Percentiles rank a stretch among this genome's conserved stretches.
Conservation (phyloP, 2,329 filamentous ascomycete species). For the Cladobotryum protrusum region DNA sequence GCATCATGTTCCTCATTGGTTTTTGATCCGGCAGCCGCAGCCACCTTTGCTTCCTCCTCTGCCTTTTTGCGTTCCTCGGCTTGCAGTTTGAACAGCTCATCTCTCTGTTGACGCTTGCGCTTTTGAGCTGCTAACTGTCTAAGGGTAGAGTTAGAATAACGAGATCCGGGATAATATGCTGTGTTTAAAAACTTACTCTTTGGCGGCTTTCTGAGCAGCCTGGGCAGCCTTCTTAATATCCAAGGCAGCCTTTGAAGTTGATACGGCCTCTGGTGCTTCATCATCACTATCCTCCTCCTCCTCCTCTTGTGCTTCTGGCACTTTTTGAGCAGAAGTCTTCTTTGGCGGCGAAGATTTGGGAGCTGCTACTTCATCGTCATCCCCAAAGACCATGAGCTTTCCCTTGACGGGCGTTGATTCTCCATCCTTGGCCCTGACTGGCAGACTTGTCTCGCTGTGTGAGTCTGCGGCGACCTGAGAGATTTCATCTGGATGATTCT, state of each 20-base stretch:
- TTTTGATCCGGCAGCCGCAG: conserved; percentile 16
- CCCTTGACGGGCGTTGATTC: conserved; percentile 18
- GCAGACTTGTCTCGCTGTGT: conserved; percentile 24
- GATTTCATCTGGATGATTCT: conserved; percentile 4
- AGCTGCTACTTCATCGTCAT: conserved; percentile 26
- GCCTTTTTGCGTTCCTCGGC: conserved; percentile 42
- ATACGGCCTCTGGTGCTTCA: conserved; percentile 54
- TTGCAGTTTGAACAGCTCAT: conserved; percentile 49
- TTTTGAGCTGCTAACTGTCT: conserved; percentile 48
- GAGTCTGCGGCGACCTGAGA: conserved; percentile 13
- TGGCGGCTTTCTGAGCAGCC: conserved; percentile 42
- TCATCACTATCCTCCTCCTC: conserved; percentile 43
- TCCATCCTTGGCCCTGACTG: conserved; percentile 29
- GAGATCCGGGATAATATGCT: background rate
- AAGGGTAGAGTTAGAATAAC: background rate
- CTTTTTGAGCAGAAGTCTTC: conserved; percentile 9
- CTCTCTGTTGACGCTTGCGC: conserved; percentile 50
- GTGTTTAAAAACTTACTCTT: conserved; percentile 37
- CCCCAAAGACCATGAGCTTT: conserved; percentile 29
- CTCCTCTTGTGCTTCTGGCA: conserved; percentile 27
- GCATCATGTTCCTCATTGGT: conserved; percentile 13
- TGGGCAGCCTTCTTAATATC: conserved; percentile 41
- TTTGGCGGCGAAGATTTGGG: conserved; percentile 5
- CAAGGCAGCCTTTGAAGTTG: conserved; percentile 42
- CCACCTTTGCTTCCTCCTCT: conserved; percentile 19